A percentile compares a stretch with the other conserved stretches of the same genome.
phyloP scores from a whole-genome alignment of 306 rosid species.

The Cucumis sativus region Cucumber_9930_V3 NC_026659.2:30875501-30876000 shows the following conservation, averaged over 20 bases:
- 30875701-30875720: conserved; percentile 33
- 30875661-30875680: conserved; percentile 39
- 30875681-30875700: conserved; percentile 27
- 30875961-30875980: conserved; percentile 44
- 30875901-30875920: conserved; percentile 27
- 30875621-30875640: conserved; percentile 29
- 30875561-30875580: conserved; percentile 10
- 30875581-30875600: conserved; percentile 24
- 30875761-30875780: conserved; percentile 5
- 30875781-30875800: conserved; percentile 45
- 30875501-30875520: conserved; percentile 32
- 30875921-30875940: conserved; percentile 21
- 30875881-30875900: conserved; percentile 43
- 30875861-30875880: conserved; percentile 20
- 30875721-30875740: conserved; percentile 13
- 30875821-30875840: conserved; percentile 83
- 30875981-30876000: conserved; percentile 13
- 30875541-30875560: not conserved
- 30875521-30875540: conserved; percentile 17
- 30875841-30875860: conserved; percentile 38
- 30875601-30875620: conserved; percentile 31
- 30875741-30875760: conserved; percentile 21
- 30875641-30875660: conserved; percentile 32
- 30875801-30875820: conserved; percentile 77
- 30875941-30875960: conserved; percentile 77